Base-by-base conservation (phyloP, 2,329 filamentous ascomycete species). In the Fonsecaea multimorphosa region DNA sequence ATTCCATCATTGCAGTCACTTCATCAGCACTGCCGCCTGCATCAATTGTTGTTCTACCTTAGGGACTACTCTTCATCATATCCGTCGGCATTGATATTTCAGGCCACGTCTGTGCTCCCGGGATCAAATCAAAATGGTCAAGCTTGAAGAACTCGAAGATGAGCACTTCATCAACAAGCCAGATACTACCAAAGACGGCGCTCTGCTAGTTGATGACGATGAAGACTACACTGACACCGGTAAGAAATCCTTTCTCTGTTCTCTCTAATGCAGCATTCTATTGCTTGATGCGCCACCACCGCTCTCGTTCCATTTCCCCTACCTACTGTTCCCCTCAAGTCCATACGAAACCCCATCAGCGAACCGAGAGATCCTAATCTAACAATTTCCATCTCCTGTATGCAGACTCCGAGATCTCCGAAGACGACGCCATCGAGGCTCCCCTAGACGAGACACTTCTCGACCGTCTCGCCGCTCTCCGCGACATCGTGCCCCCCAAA, bases 111-210 rank as follows among this genome's bases (percentile, higher is more conserved):
- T 9, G 24, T 9, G 34, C n/a, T 9, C 31, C 52, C 27, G 8
- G 38, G 11, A 49, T 8, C 11, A n/a, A 32, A 27, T n/a, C 56
- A 73, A 67, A 74, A 97, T 98, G 94, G 94, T 98, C 80, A 92
- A 94, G 82, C 91, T 98, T 77, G 91, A 92, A 78, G 94, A 98
- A 85, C 94, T 98, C 76, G 90, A 96, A 78, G 94, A 98, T 78
- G 93, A 97, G 86, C 91, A 96, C 81, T 96, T 97, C 84, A 85
- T 90, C 81, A 83, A 87, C 78, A 89, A 90, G 79, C 82, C 85
- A 72, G 89, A 90, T 75, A 81, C 88, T 68, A 77, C 79, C 71
- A 83, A 84, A 71, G 84, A 86, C 64, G 87, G 89, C 66, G 89
- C 76, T 55, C 75, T 82, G 62, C 72, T 82, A 53, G 74, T 74